Evolutionary conservation across 2,329 filamentous ascomycete species (phyloP).

Genomic region (Colletotrichum gigasporum): DNA sequence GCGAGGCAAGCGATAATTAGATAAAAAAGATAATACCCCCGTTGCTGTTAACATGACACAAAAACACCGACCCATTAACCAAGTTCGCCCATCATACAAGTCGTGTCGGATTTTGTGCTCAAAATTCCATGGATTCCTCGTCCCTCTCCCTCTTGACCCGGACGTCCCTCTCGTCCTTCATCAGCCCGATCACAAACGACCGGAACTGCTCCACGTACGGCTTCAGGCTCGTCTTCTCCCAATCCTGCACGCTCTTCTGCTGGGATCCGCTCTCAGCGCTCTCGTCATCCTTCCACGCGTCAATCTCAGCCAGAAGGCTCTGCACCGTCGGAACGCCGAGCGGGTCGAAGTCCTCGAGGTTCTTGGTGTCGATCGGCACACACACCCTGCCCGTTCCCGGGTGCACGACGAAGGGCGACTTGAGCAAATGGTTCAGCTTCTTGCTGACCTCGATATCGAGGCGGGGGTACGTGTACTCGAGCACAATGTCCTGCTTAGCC

Average conservation of each 20-base stretch:
- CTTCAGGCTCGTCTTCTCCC: slow-evolving; percentile 96
- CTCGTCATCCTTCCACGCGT: slow-evolving; percentile 73
- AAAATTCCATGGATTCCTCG: slow-evolving; percentile 64
- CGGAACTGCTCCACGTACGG: slow-evolving; percentile 93
- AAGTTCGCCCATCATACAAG: slow-evolving; percentile 25
- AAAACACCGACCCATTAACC: slow-evolving; percentile 20
- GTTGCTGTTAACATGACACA: slow-evolving; percentile 7
- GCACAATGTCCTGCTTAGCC: slow-evolving; percentile 93
- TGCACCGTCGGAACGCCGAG: slow-evolving; percentile 89
- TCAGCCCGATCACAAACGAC: slow-evolving; percentile 78
- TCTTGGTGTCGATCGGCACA: slow-evolving; percentile 85
- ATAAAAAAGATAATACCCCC: slow-evolving; percentile 21
- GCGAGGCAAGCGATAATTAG: slow-evolving; percentile 16
- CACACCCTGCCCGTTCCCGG: slow-evolving; percentile 94
- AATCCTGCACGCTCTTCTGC: slow-evolving; percentile 71
- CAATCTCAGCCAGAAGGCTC: slow-evolving; percentile 83
- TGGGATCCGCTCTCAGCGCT: slow-evolving; percentile 45
- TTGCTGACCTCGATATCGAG: slow-evolving; percentile 98
- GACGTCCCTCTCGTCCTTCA: slow-evolving; percentile 76
- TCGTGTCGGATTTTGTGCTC: slow-evolving; percentile 31
- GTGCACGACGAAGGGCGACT: slow-evolving; percentile 95
- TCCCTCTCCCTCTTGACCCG: slow-evolving; percentile 66
- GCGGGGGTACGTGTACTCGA: slow-evolving; percentile 97
- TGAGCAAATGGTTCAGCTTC: slow-evolving; percentile 97
- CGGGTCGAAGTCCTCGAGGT: slow-evolving; percentile 86